phyloP scores from a whole-genome alignment of 1,284 basidiomycete species.

The Meira miltonrushii region DNA sequence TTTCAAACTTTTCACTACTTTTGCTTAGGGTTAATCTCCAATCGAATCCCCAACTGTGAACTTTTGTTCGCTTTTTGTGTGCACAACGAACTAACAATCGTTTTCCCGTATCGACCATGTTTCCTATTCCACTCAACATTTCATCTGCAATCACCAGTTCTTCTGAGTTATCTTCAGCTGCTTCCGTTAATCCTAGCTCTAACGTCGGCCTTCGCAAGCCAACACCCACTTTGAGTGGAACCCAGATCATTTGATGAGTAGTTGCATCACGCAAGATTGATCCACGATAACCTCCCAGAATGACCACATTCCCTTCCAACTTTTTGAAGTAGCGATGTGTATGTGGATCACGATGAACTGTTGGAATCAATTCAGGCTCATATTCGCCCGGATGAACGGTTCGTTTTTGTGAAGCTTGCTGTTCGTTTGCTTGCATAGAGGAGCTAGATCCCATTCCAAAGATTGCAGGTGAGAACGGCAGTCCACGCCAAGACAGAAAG shows the following conservation, averaged over 20 bases:
- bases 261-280: slow-evolving; percentile 45
- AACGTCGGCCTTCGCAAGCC: slow-evolving; percentile 44
- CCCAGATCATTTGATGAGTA: slow-evolving; percentile 46
- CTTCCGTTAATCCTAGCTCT: slow-evolving; percentile 38
- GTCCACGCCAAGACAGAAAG: slow-evolving; percentile 1
- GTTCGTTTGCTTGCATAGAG: not conserved
- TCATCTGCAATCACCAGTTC: slow-evolving; percentile 44
- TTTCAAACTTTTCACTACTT: slow-evolving; percentile 17
- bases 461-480: not conserved
- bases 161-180: slow-evolving; percentile 32
- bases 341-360: slow-evolving; percentile 17
- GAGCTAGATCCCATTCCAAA: slow-evolving; percentile 2
- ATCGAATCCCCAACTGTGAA: slow-evolving; percentile 49
- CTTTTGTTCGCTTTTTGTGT: slow-evolving; percentile 27
- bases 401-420: not conserved
- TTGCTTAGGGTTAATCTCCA: slow-evolving; percentile 35
- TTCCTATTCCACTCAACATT: slow-evolving; percentile 39
- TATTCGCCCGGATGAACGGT: not conserved
- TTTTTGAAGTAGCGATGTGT: slow-evolving; percentile 31
- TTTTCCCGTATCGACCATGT: slow-evolving; percentile 47
- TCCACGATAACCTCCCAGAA: slow-evolving; percentile 51
- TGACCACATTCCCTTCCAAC: slow-evolving; percentile 47
- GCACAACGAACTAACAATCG: slow-evolving; percentile 22
- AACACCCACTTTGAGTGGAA: slow-evolving; percentile 46
- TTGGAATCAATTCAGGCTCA: slow-evolving; percentile 32